Evolutionary conservation across 75 land plant species (phyloP), one percentile per base, ranked within the genome.

Genomic region (Cupressus sempervirens): DNA sequence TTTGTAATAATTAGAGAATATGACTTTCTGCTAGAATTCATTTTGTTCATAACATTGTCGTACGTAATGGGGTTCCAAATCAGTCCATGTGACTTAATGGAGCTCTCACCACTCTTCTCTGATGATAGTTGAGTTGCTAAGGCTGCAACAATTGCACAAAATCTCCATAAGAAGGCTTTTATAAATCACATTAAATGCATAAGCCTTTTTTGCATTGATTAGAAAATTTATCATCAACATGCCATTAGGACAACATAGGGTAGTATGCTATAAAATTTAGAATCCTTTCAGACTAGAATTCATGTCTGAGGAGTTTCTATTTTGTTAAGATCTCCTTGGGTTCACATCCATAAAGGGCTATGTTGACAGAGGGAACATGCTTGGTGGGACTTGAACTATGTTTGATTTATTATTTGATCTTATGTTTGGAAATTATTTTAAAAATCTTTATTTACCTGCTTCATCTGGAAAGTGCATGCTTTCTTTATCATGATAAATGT

Each of bases 101-200:
- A n/a, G n/a, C n/a, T n/a, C n/a, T n/a, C n/a, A n/a, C n/a, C n/a
- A n/a, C n/a, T n/a, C n/a, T n/a, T n/a, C n/a, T n/a, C n/a, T n/a
- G n/a, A n/a, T n/a, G n/a, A n/a, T n/a, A n/a, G n/a, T n/a, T n/a
- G n/a, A n/a, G n/a, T n/a, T n/a, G n/a, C n/a, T n/a, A n/a, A n/a
- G n/a, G n/a, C n/a, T n/a, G n/a, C n/a, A n/a, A n/a, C n/a, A n/a
- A n/a, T n/a, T n/a, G n/a, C n/a, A n/a, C n/a, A n/a, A n/a, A n/a
- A n/a, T n/a, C n/a, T n/a, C n/a, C n/a, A n/a, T 98, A 91, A 92
- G 98, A 81, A 85, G 20, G 46, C 36, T 34, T 72, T 86, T 35
- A 23, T 77, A 65, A 15, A 58, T 38, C 1, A 45, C 4, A 14
- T 46, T 77, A 43, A 38, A 40, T 35, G 10, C 20, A 7, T 77